Evolutionary conservation across 176 grass and related monocot genomes (phyloP).

Genomic region (Otatea glauca): DNA sequence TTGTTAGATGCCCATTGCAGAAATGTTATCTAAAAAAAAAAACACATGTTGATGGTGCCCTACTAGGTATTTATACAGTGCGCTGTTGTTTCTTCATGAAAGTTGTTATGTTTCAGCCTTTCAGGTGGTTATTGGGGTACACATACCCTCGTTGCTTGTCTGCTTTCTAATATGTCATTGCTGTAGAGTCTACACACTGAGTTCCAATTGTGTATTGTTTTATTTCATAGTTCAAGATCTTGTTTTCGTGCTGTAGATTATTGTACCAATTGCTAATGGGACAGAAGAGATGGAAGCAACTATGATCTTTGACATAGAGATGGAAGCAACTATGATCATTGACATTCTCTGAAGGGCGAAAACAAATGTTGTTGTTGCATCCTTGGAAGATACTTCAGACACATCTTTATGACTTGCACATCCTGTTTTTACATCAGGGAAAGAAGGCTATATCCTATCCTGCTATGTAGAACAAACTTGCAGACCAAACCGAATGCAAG

Average conservation of each 20-base stretch:
- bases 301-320: too few relatives aligned
- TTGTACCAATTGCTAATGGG: conserved; percentile 81
- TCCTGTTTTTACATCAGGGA: conserved; percentile 44
- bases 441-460: conserved; percentile 81
- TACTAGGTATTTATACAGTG: not conserved
- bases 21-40: not conserved
- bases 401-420: not conserved
- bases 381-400: conserved; percentile 48
- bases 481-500: conserved; percentile 64
- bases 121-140: not conserved
- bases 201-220: not conserved
- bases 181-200: not conserved
- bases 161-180: not conserved
- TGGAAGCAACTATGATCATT: conserved; percentile 61
- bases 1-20: not conserved
- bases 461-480: conserved; percentile 67
- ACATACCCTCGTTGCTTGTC: conserved; percentile 6
- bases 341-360: conserved; percentile 71
- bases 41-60: not conserved
- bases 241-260: conserved; percentile 48
- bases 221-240: not conserved
- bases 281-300: conserved; percentile 75
- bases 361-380: conserved; percentile 66
- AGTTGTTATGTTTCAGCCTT: conserved; percentile 1
- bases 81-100: not conserved